Percentiles rank a stretch among this genome's conserved stretches.
Conservation (phyloP, 1,284 basidiomycete species). For the Apiotrichum sp. region DNA sequence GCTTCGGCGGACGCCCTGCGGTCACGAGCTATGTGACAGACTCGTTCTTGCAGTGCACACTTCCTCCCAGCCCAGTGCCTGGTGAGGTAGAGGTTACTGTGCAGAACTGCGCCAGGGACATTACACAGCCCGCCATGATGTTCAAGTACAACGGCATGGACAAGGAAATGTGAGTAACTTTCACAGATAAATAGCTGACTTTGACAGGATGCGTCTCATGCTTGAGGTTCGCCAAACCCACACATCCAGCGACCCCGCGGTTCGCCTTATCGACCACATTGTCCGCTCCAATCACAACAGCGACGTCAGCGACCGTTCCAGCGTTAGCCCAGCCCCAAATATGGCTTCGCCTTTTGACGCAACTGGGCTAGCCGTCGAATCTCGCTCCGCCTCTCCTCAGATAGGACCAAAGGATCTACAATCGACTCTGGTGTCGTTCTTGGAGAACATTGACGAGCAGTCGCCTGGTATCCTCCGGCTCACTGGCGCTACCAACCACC, state of each 20-base stretch:
- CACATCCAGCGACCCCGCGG: conserved; percentile 29
- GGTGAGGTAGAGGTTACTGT: conserved; percentile 86
- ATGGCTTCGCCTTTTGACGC: conserved; percentile 18
- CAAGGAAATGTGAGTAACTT: conserved; percentile 34
- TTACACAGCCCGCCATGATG: conserved; percentile 24
- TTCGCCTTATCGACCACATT: conserved; percentile 35
- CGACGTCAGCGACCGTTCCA: conserved; percentile 31
- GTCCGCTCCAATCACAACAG: conserved; percentile 22
- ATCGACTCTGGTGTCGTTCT: conserved; percentile 67
- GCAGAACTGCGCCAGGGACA: conserved; percentile 51
- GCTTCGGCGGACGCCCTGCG: conserved; percentile 80
- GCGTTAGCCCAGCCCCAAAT: conserved; percentile 21
- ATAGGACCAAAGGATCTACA: conserved; percentile 54
- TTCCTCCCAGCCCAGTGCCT: conserved; percentile 74
- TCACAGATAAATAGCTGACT: conserved; percentile 6
- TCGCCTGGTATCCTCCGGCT: conserved; percentile 40
- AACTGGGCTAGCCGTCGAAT: conserved; percentile 34
- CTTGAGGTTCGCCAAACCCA: conserved; percentile 36
- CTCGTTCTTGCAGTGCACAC: conserved; percentile 84
- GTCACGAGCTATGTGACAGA: conserved; percentile 88
- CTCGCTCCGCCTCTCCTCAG: conserved; percentile 48
- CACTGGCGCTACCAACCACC: conserved; percentile 60
- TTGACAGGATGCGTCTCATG: conserved; percentile 36
- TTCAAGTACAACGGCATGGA: conserved; percentile 39
- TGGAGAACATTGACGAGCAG: conserved; percentile 46